These are phyloP conservation scores for Chrysopogon serrulatus DNA, from an alignment of 176 grass and related monocot genomes.

Conservation along the genomic window DNA sequence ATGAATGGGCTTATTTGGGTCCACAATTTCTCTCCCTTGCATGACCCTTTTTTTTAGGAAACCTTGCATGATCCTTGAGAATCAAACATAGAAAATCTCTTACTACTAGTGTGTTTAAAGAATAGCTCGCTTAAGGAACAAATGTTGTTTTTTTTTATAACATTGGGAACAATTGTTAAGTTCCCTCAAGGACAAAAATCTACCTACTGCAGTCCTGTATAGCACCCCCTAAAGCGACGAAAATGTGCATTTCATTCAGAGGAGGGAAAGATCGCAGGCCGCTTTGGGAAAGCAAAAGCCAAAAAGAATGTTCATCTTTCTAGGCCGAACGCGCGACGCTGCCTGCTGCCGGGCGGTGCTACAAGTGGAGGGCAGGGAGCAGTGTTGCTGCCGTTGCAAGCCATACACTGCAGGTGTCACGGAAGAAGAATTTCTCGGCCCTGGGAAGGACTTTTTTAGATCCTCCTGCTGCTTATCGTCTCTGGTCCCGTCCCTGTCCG, in stretches of 20 bases:
- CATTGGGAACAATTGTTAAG: neutral
- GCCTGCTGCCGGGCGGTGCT: neutral
- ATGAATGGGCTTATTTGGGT: too few species aligned
- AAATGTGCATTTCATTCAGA: neutral
- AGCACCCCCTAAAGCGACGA: neutral
- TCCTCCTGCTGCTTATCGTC: constrained; percentile 18
- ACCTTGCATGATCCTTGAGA: too few species aligned
- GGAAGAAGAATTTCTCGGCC: constrained; percentile 29
- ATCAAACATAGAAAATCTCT: too few species aligned
- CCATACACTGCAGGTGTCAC: constrained; percentile 8
- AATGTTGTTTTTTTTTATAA: neutral
- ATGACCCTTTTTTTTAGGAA: too few species aligned
- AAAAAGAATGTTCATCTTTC: constrained; percentile 17
- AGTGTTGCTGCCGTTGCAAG: constrained; percentile 27
- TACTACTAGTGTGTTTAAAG: too few species aligned
- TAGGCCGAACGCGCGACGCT: neutral
- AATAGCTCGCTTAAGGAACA: too few species aligned
- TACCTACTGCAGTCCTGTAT: neutral
- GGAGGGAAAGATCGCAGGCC: neutral
- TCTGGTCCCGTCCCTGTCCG: constrained; percentile 15
- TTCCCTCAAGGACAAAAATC: neutral
- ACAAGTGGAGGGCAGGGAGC: constrained; percentile 6
- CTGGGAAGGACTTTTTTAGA: neutral
- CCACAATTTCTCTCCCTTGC: too few species aligned
- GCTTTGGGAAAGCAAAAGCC: constrained; percentile 38